phyloP scores from a whole-genome alignment of 2,329 filamentous ascomycete genomes.

The Taxawa tesnikishii region DNA sequence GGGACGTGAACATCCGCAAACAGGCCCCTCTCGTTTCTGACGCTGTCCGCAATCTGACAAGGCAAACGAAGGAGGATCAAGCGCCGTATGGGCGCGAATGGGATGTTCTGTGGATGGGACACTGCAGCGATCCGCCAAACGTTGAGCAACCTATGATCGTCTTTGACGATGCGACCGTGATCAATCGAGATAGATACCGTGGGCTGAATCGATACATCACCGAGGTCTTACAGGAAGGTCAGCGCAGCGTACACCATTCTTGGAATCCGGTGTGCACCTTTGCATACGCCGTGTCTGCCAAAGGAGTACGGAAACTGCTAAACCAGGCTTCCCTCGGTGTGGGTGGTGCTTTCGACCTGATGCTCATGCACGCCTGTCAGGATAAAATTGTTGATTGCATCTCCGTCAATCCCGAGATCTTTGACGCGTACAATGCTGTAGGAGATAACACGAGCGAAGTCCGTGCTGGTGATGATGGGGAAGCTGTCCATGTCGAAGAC shows the following conservation, averaged over 20 bases:
- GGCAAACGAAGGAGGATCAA: constrained; percentile 7
- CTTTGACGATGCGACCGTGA: constrained; percentile 11
- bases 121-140: constrained; percentile 19
- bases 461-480: constrained; percentile 11
- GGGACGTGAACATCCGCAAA: constrained; percentile 21
- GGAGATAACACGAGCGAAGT: constrained; percentile 15
- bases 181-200: constrained; percentile 11
- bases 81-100: constrained; percentile 20
- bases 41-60: constrained; percentile 18
- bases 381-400: constrained; percentile 20
- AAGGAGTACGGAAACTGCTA: constrained; percentile 22
- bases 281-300: constrained; percentile 17
- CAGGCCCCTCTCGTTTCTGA: constrained; percentile 19
- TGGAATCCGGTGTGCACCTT: constrained; percentile 18
- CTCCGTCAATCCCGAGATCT: constrained; percentile 24
- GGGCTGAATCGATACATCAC: constrained; percentile 12
- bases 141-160: constrained; percentile 7
- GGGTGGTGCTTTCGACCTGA: constrained; percentile 24
- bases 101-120: constrained; percentile 27
- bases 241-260: constrained; percentile 15
- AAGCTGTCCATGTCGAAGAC: constrained; percentile 12
- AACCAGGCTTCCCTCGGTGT: constrained; percentile 14
- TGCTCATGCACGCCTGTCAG: constrained; percentile 19
- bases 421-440: constrained; percentile 22
- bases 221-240: constrained; percentile 12